Evolutionary conservation across 2,329 filamentous ascomycete species (phyloP).

Genomic region (Domatiomyces globalis): DNA sequence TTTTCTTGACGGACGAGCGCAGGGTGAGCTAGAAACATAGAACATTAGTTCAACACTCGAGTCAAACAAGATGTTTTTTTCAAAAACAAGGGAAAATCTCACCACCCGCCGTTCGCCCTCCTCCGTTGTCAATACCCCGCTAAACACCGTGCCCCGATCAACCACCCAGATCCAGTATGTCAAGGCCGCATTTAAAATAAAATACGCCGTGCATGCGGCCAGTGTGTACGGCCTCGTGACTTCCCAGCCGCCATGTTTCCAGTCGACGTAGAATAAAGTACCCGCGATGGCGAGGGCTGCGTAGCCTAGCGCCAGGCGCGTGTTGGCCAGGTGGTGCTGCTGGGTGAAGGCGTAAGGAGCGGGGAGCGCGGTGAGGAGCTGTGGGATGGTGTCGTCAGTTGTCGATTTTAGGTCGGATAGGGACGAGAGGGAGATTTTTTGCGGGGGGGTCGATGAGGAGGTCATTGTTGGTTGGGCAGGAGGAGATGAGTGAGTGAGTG

Average conservation of each 20-base stretch:
- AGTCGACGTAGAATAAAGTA: slow-evolving; percentile 81
- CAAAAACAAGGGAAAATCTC: not conserved
- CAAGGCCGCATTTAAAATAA: slow-evolving; percentile 60
- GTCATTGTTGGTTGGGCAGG: not conserved
- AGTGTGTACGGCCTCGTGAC: slow-evolving; percentile 68
- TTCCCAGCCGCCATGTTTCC: slow-evolving; percentile 70
- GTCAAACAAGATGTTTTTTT: not conserved
- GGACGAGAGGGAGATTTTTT: slow-evolving; percentile 33
- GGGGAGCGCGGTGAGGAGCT: slow-evolving; percentile 81
- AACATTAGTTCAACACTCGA: not conserved
- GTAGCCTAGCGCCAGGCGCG: slow-evolving; percentile 74
- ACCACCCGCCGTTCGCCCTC: not conserved
- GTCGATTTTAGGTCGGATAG: slow-evolving; percentile 79
- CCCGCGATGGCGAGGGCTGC: slow-evolving; percentile 64
- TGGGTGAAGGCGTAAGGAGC: slow-evolving; percentile 51
- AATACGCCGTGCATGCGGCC: slow-evolving; percentile 65
- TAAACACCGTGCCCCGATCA: slow-evolving; percentile 70
- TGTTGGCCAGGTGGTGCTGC: slow-evolving; percentile 64
- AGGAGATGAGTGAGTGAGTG: not conserved
- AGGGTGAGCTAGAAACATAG: slow-evolving; percentile 51
- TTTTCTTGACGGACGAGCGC: slow-evolving; percentile 58
- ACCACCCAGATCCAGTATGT: slow-evolving; percentile 75
- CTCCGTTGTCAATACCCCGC: slow-evolving; percentile 45
- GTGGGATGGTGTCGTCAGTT: slow-evolving; percentile 82
- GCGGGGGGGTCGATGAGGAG: slow-evolving; percentile 6